Conservation (phyloP, 306 rosid genomes). For the Arachis stenosperma region DNA sequence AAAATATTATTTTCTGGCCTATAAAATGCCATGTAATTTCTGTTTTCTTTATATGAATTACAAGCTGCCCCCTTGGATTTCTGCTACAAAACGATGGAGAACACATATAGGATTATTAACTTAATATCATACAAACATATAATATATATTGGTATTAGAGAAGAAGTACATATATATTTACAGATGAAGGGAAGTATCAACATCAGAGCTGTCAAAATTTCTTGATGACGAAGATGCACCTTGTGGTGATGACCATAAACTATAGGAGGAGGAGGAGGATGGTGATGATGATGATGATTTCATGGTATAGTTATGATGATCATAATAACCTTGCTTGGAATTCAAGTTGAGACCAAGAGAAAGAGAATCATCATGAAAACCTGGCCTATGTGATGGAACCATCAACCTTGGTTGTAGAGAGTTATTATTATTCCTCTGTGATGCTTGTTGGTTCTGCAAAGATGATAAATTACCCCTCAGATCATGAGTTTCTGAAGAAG, state of each 20-base stretch:
- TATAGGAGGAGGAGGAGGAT: slow-evolving; percentile 38
- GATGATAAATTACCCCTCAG: slow-evolving; percentile 33
- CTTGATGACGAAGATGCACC: slow-evolving; percentile 43
- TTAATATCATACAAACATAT: slow-evolving; percentile 13
- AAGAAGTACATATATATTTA: slow-evolving; percentile 45
- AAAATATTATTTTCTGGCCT: slow-evolving; percentile 7
- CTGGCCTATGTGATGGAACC: slow-evolving; percentile 30
- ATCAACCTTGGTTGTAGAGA: slow-evolving; percentile 45
- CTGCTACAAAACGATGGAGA: slow-evolving; percentile 36
- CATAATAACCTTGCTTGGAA: slow-evolving; percentile 45
- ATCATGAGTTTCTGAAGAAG: slow-evolving; percentile 9
- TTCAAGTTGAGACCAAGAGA: slow-evolving; percentile 61
- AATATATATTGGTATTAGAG: slow-evolving; percentile 4
- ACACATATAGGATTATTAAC: neutral
- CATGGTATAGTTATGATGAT: slow-evolving; percentile 33
- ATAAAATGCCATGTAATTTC: slow-evolving; percentile 5
- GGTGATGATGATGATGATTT: slow-evolving; percentile 20
- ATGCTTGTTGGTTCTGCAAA: slow-evolving; percentile 35
- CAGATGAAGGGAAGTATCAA: slow-evolving; percentile 96
- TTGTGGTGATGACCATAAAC: slow-evolving; percentile 39
- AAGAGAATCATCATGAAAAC: slow-evolving; percentile 58
- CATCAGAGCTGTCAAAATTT: slow-evolving; percentile 67
- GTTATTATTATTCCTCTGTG: neutral
- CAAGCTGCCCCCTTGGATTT: slow-evolving; percentile 26
- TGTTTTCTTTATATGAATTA: neutral